Evolutionary conservation across 768 basidiomycete species (phyloP).

Genomic region (Leccinum longicurvipes): DNA sequence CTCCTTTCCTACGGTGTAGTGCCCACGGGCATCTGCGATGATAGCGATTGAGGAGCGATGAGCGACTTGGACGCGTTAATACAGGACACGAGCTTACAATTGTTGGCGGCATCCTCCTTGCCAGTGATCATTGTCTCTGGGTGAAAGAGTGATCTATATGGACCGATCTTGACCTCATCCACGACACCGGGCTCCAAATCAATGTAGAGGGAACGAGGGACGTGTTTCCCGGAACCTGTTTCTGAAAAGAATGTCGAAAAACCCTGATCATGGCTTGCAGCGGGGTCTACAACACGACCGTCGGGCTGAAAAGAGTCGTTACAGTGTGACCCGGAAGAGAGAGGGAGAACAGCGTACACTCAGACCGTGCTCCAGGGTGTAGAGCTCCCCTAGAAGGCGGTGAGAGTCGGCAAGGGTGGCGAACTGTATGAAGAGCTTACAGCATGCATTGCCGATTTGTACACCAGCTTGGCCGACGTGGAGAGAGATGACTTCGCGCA

Average conservation of each 20-base stretch:
- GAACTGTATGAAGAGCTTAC: constrained; percentile 45
- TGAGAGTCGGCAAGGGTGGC: constrained; percentile 8
- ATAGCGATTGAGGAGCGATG: constrained; percentile 12
- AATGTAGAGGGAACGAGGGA: constrained; percentile 95
- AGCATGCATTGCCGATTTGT: constrained; percentile 94
- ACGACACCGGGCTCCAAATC: constrained; percentile 94
- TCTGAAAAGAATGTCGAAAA: constrained; percentile 99
- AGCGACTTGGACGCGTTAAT: background rate
- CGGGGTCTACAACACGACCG: constrained; percentile 74
- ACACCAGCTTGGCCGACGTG: constrained; percentile 98
- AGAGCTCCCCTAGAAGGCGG: constrained; percentile 77
- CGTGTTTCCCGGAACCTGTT: constrained; percentile 90
- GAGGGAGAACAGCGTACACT: constrained; percentile 55
- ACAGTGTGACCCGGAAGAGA: constrained; percentile 12
- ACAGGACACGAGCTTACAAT: constrained; percentile 61
- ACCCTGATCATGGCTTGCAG: constrained; percentile 61
- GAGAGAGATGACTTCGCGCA: constrained; percentile 94
- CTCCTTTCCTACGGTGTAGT: constrained; percentile 99
- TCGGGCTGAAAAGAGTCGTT: constrained; percentile 60
- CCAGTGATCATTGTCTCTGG: constrained; percentile 96
- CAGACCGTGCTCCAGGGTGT: constrained; percentile 96
- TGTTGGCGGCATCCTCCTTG: constrained; percentile 99
- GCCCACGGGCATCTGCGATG: constrained; percentile 86
- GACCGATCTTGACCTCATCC: constrained; percentile 91
- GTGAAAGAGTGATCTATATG: constrained; percentile 93